Evolutionary conservation across 2,329 filamentous ascomycete genomes (phyloP), one percentile per base, ranked within the genome.

Genomic region (Alternaria arbusti): DNA sequence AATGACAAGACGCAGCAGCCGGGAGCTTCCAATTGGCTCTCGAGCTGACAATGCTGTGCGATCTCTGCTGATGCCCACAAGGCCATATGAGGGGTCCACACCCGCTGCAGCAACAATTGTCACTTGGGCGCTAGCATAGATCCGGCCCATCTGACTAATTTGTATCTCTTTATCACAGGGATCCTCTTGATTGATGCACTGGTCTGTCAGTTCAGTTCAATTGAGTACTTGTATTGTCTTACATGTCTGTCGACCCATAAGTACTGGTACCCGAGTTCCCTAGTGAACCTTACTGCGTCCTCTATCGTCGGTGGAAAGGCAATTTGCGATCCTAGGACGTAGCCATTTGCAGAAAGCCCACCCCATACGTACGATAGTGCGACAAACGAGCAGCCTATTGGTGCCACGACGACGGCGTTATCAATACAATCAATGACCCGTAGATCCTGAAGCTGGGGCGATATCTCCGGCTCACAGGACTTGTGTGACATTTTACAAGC

Each of bases 401-500:
- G 50, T 15, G 28, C 17, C 15, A 15, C 3, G 1, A 52, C 12
- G 3, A 52, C 50, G 1, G 7, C 0, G 1, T 15, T 9, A 0
- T 11, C 5, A 1, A 15, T 7, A 3, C 28, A 40, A 32, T 52
- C 50, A 13, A 52, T 25, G 17, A 40, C 30, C 2, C n/a, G 2
- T 9, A 52, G 6, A 9, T 52, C 2, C 0, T 2, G 11, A 11
- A 52, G 25, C 11, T 12, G 32, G 0, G n/a, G 4, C 3, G 17
- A 6, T 6, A 0, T 4, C 12, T 25, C 13, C 0, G 15, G 3
- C 0, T 52, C 8, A 3, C 13, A 22, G 5, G 10, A 32, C 0
- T 11, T 0, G 30, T 52, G 50, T 13, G 5, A 13, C 2, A 11
- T 3, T 11, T 15, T 22, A 6, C 28, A 52, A 3, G 1, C 15